Evolutionary conservation across 73 alveolate genomes (phyloP).

Genomic region (Paramecium octaurelia): DNA sequence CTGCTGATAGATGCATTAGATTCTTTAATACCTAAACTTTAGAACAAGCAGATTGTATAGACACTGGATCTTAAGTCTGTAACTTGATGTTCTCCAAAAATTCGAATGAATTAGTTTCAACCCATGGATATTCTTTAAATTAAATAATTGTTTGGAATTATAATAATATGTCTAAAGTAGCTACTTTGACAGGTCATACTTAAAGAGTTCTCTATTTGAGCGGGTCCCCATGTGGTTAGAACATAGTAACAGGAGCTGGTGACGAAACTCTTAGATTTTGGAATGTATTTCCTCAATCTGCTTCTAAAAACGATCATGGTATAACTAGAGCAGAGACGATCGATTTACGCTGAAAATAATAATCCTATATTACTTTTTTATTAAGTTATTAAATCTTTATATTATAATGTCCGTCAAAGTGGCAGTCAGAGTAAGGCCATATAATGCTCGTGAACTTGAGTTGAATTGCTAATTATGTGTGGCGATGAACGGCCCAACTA

Average conservation of each 20-base stretch:
- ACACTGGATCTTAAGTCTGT: conserved; percentile 81
- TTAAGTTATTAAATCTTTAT: background rate
- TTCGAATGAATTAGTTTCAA: conserved; percentile 46
- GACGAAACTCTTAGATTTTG: conserved; percentile 96
- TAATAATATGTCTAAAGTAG: conserved; percentile 87
- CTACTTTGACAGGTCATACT: conserved; percentile 95
- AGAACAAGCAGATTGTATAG: conserved; percentile 75
- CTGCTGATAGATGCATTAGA: conserved; percentile 93
- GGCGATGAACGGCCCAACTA: conserved; percentile 74
- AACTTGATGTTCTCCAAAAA: conserved; percentile 61
- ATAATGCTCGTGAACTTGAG: conserved; percentile 87
- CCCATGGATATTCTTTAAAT: conserved; percentile 61
- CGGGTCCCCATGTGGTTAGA: conserved; percentile 92
- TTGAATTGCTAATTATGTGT: conserved; percentile 79
- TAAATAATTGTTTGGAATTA: conserved; percentile 88
- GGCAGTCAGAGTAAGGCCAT: conserved; percentile 98
- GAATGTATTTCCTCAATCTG: conserved; percentile 88
- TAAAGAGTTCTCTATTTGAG: conserved; percentile 92
- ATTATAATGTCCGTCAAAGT: conserved; percentile 90
- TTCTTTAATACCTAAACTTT: conserved; percentile 90
- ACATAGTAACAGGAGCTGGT: conserved; percentile 96
- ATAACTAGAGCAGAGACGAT: conserved; percentile 47
- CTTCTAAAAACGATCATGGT: conserved; percentile 4
- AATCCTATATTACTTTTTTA: background rate
- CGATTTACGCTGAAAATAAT: conserved; percentile 33